Evolutionary conservation across 2,329 filamentous ascomycete genomes (phyloP), one percentile per base, ranked within the genome.

Genomic region (Phaeosphaeria sp.): DNA sequence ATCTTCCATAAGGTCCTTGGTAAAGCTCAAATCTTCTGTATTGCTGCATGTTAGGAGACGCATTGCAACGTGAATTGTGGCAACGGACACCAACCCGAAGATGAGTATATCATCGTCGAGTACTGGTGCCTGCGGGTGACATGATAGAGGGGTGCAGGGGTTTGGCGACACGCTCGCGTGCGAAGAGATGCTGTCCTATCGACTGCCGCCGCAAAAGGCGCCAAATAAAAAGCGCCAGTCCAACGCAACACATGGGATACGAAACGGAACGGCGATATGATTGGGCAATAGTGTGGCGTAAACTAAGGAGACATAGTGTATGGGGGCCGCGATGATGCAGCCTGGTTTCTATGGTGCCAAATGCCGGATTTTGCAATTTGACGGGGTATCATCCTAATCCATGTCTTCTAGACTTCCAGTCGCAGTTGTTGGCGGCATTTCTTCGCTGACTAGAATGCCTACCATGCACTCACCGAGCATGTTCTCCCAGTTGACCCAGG

Each of bases 401-500:
- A 89, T 87, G 50, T 84, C 83, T 60, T 88, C 86, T 51, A 88
- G 66, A 46, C 61, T 71, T 46, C 75, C 73, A 21, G 60, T 66
- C 33, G 55, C 62, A 21, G 27, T 61, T 23, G 62, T 51, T 4
- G 50, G 58, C n/a, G 65, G 74, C 56, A 83, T 80, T 56, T 82
- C 78, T 68, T 88, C 85, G 15, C 80, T 78, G 41, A 89, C 86
- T 70, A 88, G 72, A 33, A 88, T 85, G 0, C 87, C 87, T 2
- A 89, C 84, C 52, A 88, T 68, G 71, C 87, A 89, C 64, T 86
- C 82, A 18, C 81, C 81, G 55, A 89, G 68, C 79, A 89, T 88
- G 17, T 86, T 87, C 74, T 89, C 87, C 87, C 87, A 89, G 59
- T 88, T 89, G 17, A 89, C 87, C 87, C 87, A 89, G 3, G 87